Base-by-base conservation (phyloP, 2,329 filamentous ascomycete genomes). In the Cucurbitaria berberidis region DNA sequence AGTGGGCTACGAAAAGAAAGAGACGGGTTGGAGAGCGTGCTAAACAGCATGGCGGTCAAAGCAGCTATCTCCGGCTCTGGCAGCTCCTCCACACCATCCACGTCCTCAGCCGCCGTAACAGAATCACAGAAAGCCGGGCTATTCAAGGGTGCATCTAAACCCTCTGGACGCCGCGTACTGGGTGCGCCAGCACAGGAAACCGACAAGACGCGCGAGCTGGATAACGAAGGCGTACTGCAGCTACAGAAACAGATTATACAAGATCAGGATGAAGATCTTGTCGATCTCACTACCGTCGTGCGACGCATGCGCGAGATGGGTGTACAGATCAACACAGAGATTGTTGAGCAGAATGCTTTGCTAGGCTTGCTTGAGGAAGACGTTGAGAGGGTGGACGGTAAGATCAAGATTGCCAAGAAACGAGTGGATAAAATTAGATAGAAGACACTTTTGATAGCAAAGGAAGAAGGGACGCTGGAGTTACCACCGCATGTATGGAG, bases 301-400 rank as follows among this genome's bases (percentile, higher is more conserved):
- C 79, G 86, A 42, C 79, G 88, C 53, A 88, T 93, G 78, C 87
- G 84, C 68, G 87, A 92, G 74, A 90, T 93, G 84, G 90, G 90
- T 0, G 78, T 90, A 41, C 82, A 86, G 51, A 93, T 95, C 67
- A 84, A 90, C 59, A 83, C 87, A 44, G 90, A 93, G 77, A 81
- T 93, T 50, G 83, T 86, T 47, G 75, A 84, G 60, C 89, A 93
- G 77, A 89, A 86, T 90, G 84, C 79, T 1, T 84, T 91, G 83
- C 78, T 95, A 26, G 82, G 85, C 11, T 74, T 85, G 60, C 70
- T 92, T 56, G 86, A 88, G 58, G 79, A 86, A 49, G 88, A 92
- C 74, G 82, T 83, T 2, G 85, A 87, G 49, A 79, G 87, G 5
- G 79, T 91, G 15, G 80, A 82, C 38, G 82, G 82, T 55, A 93